Evolutionary conservation across 2,329 filamentous ascomycete species (phyloP).

Genomic region (Gnomoniopsis sp.): DNA sequence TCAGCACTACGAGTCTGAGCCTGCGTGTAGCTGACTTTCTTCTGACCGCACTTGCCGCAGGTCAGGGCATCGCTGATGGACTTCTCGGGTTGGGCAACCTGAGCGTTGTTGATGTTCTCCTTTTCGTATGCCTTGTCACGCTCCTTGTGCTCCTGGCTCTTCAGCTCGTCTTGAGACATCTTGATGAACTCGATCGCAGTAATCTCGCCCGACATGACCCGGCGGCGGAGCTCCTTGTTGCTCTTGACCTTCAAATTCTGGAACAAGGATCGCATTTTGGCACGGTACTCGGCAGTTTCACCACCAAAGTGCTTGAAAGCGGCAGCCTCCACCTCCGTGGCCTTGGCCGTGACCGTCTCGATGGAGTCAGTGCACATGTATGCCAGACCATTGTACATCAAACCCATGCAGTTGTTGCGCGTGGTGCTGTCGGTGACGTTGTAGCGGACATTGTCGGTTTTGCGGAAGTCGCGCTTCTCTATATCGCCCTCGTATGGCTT

Average conservation of each 20-base stretch:
- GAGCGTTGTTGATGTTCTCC: slow-evolving; percentile 96
- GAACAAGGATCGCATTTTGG: slow-evolving; percentile 88
- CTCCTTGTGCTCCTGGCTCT: slow-evolving; percentile 75
- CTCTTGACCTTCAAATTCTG: slow-evolving; percentile 92
- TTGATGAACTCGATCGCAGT: slow-evolving; percentile 69
- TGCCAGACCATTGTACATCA: slow-evolving; percentile 88
- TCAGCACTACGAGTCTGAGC: slow-evolving; percentile 94
- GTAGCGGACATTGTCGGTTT: slow-evolving; percentile 75
- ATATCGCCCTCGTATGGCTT: slow-evolving; percentile 59
- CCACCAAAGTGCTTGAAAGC: slow-evolving; percentile 68
- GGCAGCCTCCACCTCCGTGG: slow-evolving; percentile 79
- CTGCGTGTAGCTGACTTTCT: slow-evolving; percentile 93
- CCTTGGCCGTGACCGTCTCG: slow-evolving; percentile 67
- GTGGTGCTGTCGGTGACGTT: slow-evolving; percentile 69
- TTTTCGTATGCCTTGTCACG: slow-evolving; percentile 74
- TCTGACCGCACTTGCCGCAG: slow-evolving; percentile 89
- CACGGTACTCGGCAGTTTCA: slow-evolving; percentile 73
- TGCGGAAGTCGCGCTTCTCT: slow-evolving; percentile 78
- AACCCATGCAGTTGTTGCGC: slow-evolving; percentile 81
- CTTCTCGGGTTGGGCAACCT: slow-evolving; percentile 89
- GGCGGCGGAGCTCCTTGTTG: slow-evolving; percentile 72
- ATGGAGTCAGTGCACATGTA: slow-evolving; percentile 68
- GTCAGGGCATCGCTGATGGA: slow-evolving; percentile 83
- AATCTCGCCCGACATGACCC: slow-evolving; percentile 74
- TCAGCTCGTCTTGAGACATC: slow-evolving; percentile 89